phyloP scores from a whole-genome alignment of 148 eudicot genomes.

The Chenopodium quinoa region DNA sequence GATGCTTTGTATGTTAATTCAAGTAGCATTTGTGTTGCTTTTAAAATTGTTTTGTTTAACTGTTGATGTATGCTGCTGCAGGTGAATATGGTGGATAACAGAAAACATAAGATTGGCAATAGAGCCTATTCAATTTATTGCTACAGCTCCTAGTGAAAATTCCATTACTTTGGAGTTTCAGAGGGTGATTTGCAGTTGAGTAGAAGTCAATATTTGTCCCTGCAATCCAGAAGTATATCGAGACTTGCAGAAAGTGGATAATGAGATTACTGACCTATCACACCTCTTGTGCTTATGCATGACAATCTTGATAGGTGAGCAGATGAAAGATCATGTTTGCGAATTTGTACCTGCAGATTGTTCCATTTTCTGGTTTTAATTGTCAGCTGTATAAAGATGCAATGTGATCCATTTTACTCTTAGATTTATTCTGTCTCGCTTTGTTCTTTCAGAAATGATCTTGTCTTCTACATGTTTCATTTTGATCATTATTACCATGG shows the following conservation, averaged over 20 bases:
- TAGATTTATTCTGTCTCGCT: neutral
- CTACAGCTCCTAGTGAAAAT: conserved; percentile 35
- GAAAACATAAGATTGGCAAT: conserved; percentile 54
- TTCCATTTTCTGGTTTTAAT: neutral
- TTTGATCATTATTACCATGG: neutral
- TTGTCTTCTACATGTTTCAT: neutral
- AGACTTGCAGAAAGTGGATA: conserved; percentile 97
- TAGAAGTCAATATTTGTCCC: conserved; percentile 75
- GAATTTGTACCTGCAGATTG: neutral
- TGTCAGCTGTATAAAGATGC: neutral
- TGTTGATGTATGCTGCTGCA: conserved; percentile 28
- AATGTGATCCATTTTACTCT: neutral
- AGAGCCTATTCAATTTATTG: conserved; percentile 63
- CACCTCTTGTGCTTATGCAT: conserved; percentile 71
- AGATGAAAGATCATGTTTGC: conserved; percentile 7
- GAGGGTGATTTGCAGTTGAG: conserved; percentile 65
- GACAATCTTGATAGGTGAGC: conserved; percentile 66
- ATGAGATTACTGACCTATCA: conserved; percentile 70
- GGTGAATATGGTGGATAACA: conserved; percentile 81
- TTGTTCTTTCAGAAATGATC: neutral
- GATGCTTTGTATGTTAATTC: neutral
- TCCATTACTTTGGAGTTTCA: conserved; percentile 66
- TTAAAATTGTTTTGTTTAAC: neutral
- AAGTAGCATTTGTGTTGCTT: neutral
- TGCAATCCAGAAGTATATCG: conserved; percentile 95